A percentile compares a stretch with the other conserved stretches of the same genome.
These are phyloP conservation scores for Komagataella populi DNA, from an alignment of 805 yeast species.

Conservation along the genomic window DNA sequence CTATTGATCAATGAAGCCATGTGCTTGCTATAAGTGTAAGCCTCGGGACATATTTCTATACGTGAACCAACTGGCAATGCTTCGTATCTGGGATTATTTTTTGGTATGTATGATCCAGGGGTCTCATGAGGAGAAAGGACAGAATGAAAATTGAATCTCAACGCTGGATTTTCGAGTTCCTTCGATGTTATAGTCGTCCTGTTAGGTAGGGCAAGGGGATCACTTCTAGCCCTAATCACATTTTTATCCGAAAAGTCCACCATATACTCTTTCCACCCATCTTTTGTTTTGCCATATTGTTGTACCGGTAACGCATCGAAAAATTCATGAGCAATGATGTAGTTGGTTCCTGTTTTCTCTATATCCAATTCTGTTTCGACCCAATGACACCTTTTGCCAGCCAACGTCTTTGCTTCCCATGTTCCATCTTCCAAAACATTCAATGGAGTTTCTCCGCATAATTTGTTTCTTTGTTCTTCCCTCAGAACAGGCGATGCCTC, in stretches of 20 bases:
- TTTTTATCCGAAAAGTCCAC: slow-evolving; percentile 37
- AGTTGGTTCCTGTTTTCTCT: slow-evolving; percentile 32
- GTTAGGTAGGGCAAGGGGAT: slow-evolving; percentile 8
- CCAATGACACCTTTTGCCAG: slow-evolving; percentile 33
- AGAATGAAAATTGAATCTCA: slow-evolving; percentile 31
- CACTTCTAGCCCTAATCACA: slow-evolving; percentile 1
- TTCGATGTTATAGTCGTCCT: slow-evolving; percentile 5
- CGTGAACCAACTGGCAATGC: slow-evolving; percentile 41
- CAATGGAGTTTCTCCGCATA: slow-evolving; percentile 24
- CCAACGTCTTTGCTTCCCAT: slow-evolving; percentile 47
- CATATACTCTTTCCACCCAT: slow-evolving; percentile 70
- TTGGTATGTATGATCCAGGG: slow-evolving; percentile 46
- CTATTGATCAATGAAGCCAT: slow-evolving; percentile 32
- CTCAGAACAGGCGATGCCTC: slow-evolving; percentile 64
- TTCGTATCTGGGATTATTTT: slow-evolving; percentile 32
- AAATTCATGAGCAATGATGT: slow-evolving; percentile 72
- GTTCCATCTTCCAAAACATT: slow-evolving; percentile 23
- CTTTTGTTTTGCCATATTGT: slow-evolving; percentile 42
- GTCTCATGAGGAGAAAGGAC: slow-evolving; percentile 47
- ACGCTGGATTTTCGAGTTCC: not conserved
- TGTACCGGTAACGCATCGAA: slow-evolving; percentile 79
- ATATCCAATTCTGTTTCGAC: not conserved
- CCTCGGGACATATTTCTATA: slow-evolving; percentile 66
- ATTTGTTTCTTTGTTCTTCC: slow-evolving; percentile 32
- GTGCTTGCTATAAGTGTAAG: slow-evolving; percentile 41